A percentile compares a stretch with the other conserved stretches of the same genome.
These are phyloP conservation scores for Strombidium stylifer DNA, from an alignment of 73 alveolate species.

Conservation along the genomic window DNA sequence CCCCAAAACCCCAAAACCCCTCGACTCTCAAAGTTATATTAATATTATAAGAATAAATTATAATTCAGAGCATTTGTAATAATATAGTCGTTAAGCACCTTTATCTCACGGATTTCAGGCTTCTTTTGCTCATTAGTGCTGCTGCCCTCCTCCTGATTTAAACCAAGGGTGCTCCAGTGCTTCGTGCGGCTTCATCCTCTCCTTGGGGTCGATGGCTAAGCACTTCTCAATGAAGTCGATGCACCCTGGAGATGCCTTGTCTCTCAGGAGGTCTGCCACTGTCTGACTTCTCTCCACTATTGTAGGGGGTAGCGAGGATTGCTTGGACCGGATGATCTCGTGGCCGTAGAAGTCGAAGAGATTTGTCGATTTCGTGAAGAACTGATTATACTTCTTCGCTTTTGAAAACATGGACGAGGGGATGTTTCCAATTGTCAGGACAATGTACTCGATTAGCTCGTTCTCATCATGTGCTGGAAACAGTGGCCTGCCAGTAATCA, in stretches of 20 bases:
- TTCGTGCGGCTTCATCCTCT: conserved; percentile 85
- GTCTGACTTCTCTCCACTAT: not conserved
- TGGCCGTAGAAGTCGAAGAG: not conserved
- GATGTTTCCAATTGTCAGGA: conserved; percentile 33
- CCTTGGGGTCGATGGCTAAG: conserved; percentile 72
- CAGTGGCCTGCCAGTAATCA: conserved; percentile 29
- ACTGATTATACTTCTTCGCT: conserved; percentile 17
- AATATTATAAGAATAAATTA: too few relatives aligned
- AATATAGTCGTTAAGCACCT: too few relatives aligned
- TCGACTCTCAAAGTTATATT: too few relatives aligned
- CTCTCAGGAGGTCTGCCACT: not conserved
- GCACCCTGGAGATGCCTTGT: conserved; percentile 7
- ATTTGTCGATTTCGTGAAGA: conserved; percentile 35
- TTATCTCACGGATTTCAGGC: too few relatives aligned
- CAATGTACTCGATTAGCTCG: conserved; percentile 22
- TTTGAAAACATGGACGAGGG: conserved; percentile 21
- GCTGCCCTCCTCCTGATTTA: too few relatives aligned
- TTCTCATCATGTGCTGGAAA: conserved; percentile 47
- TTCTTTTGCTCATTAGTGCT: too few relatives aligned
- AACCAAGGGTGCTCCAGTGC: conserved; percentile 86
- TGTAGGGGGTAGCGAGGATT: not conserved
- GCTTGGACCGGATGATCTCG: not conserved
- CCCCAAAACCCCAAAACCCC: too few relatives aligned
- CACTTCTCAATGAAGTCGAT: conserved; percentile 82
- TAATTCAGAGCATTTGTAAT: too few relatives aligned